Conservation (phyloP, 768 basidiomycete species). For the Suillus cothurnatus region DNA sequence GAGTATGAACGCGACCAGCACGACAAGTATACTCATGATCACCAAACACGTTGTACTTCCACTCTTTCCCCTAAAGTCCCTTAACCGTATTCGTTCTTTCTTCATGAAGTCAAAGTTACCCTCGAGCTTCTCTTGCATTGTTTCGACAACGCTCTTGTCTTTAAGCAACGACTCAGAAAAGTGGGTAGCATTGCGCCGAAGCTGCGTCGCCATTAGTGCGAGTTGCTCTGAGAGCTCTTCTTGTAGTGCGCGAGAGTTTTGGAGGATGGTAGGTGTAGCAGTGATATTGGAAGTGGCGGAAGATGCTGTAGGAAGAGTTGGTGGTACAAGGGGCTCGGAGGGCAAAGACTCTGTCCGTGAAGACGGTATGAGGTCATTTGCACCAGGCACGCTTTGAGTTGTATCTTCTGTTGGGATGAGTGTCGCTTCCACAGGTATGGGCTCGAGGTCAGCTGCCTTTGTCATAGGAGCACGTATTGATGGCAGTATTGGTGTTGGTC, state of each 20-base stretch:
- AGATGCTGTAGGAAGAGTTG: slow-evolving; percentile 23
- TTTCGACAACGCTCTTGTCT: slow-evolving; percentile 71
- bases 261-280: slow-evolving; percentile 43
- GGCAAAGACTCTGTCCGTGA: slow-evolving; percentile 26
- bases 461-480: slow-evolving; percentile 47
- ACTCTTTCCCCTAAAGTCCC: slow-evolving; percentile 64
- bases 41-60: slow-evolving; percentile 74
- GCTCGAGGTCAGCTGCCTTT: slow-evolving; percentile 11
- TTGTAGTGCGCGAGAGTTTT: slow-evolving; percentile 66
- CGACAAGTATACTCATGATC: slow-evolving; percentile 62
- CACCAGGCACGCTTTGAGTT: slow-evolving; percentile 15
- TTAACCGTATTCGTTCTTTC: slow-evolving; percentile 60
- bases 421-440: slow-evolving; percentile 20
- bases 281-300: slow-evolving; percentile 38
- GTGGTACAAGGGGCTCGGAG: slow-evolving; percentile 16
- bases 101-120: slow-evolving; percentile 70
- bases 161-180: slow-evolving; percentile 73
- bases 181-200: slow-evolving; percentile 80
- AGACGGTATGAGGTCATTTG: slow-evolving; percentile 41
- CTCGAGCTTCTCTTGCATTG: slow-evolving; percentile 72
- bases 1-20: slow-evolving; percentile 65
- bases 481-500: slow-evolving; percentile 54
- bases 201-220: slow-evolving; percentile 83
- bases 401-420: slow-evolving; percentile 27
- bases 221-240: slow-evolving; percentile 76